Conservation (phyloP, 2,329 filamentous ascomycete species). For the Cryphonectria nitschkei region DNA sequence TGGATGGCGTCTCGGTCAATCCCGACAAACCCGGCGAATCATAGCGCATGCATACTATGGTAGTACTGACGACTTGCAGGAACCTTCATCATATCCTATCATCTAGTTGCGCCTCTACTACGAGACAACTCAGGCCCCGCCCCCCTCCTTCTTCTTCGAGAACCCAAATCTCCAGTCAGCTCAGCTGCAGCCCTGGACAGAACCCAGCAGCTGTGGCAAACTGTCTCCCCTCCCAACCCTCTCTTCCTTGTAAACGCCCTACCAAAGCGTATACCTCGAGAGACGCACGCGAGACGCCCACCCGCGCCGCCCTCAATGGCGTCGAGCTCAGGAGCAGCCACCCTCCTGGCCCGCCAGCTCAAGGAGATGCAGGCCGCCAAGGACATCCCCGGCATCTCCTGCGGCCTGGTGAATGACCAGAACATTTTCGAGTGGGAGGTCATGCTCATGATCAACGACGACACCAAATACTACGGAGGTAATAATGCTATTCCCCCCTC, state of each 20-base stretch:
- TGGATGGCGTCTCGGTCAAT: not conserved
- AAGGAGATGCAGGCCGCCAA: slow-evolving; percentile 93
- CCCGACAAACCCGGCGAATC: not conserved
- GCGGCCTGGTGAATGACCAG: slow-evolving; percentile 79
- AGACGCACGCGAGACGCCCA: slow-evolving; percentile 13
- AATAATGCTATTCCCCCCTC: slow-evolving; percentile 23
- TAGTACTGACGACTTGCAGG: not conserved
- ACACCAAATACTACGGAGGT: slow-evolving; percentile 94
- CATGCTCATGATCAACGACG: slow-evolving; percentile 97
- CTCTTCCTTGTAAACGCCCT: not conserved
- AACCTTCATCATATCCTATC: not conserved
- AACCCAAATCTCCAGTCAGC: not conserved
- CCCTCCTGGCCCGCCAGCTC: slow-evolving; percentile 81
- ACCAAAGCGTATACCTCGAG: not conserved
- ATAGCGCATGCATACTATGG: not conserved
- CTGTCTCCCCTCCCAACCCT: not conserved
- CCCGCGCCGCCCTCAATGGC: slow-evolving; percentile 35
- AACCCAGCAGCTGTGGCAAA: not conserved
- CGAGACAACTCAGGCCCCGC: not conserved
- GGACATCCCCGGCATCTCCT: slow-evolving; percentile 92
- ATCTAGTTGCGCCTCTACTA: not conserved
- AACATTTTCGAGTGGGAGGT: slow-evolving; percentile 99
- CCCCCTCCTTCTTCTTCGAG: not conserved
- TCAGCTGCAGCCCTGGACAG: not conserved
- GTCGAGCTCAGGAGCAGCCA: slow-evolving; percentile 41